Percentiles rank a stretch among this genome's conserved stretches.
phyloP scores from a whole-genome alignment of 2,329 filamentous ascomycete species.

The Claviceps arundinis region DNA sequence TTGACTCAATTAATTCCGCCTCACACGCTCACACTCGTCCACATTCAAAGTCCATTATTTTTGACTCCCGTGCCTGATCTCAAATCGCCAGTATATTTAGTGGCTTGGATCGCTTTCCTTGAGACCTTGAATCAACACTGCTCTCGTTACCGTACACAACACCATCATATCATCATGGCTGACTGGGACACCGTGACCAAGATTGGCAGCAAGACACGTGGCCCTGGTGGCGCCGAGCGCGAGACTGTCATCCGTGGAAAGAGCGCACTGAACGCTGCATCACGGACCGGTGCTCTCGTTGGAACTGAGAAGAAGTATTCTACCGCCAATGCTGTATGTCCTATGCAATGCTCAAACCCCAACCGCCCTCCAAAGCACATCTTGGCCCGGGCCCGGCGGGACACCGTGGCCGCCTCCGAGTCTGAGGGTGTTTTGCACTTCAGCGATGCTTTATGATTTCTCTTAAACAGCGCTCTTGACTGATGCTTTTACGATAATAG shows the following conservation, averaged over 20 bases:
- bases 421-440: not conserved
- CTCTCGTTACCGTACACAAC: constrained; percentile 9
- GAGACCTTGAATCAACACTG: not conserved
- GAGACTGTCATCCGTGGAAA: constrained; percentile 86
- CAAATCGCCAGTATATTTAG: not conserved
- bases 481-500: constrained; percentile 13
- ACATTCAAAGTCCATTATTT: constrained; percentile 13
- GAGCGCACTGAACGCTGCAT: constrained; percentile 73
- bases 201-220: constrained; percentile 77
- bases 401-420: not conserved
- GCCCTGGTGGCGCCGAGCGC: constrained; percentile 51
- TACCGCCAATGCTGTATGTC: constrained; percentile 51
- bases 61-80: not conserved
- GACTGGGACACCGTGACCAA: constrained; percentile 83
- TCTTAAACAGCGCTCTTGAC: not conserved
- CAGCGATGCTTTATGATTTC: not conserved
- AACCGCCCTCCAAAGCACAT: not conserved
- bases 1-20: constrained; percentile 22
- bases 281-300: constrained; percentile 62
- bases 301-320: constrained; percentile 85
- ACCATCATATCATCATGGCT: constrained; percentile 43
- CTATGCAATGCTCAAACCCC: not conserved
- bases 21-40: constrained; percentile 10
- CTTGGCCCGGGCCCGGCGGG: not conserved
- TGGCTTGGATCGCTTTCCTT: not conserved